Evolutionary conservation across 345 rosid genomes (phyloP).

Genomic region (Gossypium anomalum): DNA sequence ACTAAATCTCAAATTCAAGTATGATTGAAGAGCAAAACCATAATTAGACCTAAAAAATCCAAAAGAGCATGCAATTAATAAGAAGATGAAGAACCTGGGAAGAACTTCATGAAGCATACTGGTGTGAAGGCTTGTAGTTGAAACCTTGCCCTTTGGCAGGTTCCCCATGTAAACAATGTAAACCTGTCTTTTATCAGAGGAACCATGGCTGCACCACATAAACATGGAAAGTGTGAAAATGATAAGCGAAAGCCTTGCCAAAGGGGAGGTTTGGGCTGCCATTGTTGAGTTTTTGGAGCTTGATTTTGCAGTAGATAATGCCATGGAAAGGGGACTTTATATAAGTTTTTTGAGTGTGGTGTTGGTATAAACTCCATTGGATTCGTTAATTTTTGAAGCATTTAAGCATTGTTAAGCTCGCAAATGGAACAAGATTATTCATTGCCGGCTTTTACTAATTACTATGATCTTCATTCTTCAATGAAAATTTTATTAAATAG

Average conservation of each 20-base stretch:
- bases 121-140: slow-evolving; percentile 35
- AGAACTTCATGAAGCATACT: slow-evolving; percentile 36
- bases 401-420: neutral
- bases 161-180: slow-evolving; percentile 53
- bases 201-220: slow-evolving; percentile 1
- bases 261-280: slow-evolving; percentile 2
- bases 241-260: slow-evolving; percentile 12
- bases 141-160: slow-evolving; percentile 32
- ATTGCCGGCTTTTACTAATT: neutral
- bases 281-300: neutral
- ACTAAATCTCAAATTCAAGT: too few species aligned
- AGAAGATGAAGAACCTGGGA: slow-evolving; percentile 25
- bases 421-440: neutral
- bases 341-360: neutral
- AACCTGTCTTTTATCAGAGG: slow-evolving; percentile 25
- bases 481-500: neutral
- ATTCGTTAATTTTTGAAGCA: neutral
- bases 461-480: neutral
- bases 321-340: neutral
- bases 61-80: neutral
- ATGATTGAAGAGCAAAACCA: too few species aligned
- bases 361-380: neutral
- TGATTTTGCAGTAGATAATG: neutral
- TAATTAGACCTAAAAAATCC: too few species aligned
- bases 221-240: neutral